Evolutionary conservation across 2,329 filamentous ascomycete species (phyloP), one percentile per base, ranked within the genome.

Genomic region (Teratosphaeria viscida): DNA sequence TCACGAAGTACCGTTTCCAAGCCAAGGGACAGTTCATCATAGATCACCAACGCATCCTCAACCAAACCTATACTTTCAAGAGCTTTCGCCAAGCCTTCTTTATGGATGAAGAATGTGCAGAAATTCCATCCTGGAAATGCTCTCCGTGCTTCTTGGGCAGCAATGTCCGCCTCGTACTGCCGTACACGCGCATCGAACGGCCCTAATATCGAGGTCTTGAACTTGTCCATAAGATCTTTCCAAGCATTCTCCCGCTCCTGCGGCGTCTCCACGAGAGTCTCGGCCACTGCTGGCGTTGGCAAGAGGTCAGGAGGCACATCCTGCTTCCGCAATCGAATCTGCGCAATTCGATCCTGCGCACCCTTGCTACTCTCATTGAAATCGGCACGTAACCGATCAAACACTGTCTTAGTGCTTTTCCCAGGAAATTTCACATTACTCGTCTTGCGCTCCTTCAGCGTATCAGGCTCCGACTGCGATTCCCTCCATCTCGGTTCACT

Each of bases 101-200:
- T 99, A 8, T 99, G 80, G 16, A 99, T 92, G 72, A 99, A 99
- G 72, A 99, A 99, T 0, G 94, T 99, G 74, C 94, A 97, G 71
- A 99, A 99, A 70, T 99, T 99, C 94, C 94, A 99, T 0, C 94
- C 94, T 0, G 94, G 94, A 19, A 99, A 76, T 37, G 80, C 86
- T 54, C 92, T 83, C 72, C 97, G 92, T 0, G 87, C 83, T 67
- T 97, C 92, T 70, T 92, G 94, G 73, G 96, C 94, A 63, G 90
- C 88, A 66, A 99, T 96, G 66, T 99, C 94, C 61, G 96, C 92
- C 73, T 99, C 94, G 72, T 99, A 99, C 68, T 97, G 92, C 23
- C 84, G 85, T 1, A 99, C 94, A 8, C 94, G 85, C 66, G 86
- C 81, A 75, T 97, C 92, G 71, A 99, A 99, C 1, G 92, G 95